Evolutionary conservation across 1,284 basidiomycete species (phyloP), one percentile per base, ranked within the genome.

Genomic region (Vanrija humicola): DNA sequence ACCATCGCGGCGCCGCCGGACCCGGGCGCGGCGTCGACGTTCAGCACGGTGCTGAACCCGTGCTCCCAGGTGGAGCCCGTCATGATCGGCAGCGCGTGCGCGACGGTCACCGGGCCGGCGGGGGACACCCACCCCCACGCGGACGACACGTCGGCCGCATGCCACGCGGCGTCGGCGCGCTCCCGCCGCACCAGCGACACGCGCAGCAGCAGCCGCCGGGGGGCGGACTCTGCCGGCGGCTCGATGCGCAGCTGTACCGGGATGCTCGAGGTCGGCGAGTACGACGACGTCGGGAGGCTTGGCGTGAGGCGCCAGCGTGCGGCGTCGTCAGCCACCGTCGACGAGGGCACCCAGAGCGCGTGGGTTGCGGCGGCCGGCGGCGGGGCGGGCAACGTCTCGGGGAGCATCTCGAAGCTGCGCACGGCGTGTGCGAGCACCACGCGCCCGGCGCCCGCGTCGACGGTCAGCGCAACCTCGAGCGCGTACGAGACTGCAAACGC

Each of bases 191-290:
- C 50, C 14, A 64, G 52, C 4, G 64, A 52, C 15, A 67, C 50
- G 15, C 65, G 58, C 18, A 70, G 52, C 34, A 68, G 44, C 8
- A 70, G 54, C 23, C 66, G 64, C 43, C 54, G 46, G 25, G 38
- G 10, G 26, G 7, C 18, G 46, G 10, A 26, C 18, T n/a, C 12
- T 15, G 66, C 66, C 1, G 67, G 69, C 6, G 62, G 57, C 16
- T 28, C 28, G 6, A 73, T 50, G 5, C 38, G 48, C 5, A 75
- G 44, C 3, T 56, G 50, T 43, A 75, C 50, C 5, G 73, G 73
- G 18, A 75, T 67, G 21, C 45, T 50, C 6, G 68, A 69, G 2
- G 71, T 71, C n/a, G 73, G 73, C 15, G 71, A 72, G 60, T 59
- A 75, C 1, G 69, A 59, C 2, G 68, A 67, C 1, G 70, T 73